phyloP scores from a whole-genome alignment of 176 grass and related monocot genomes.

The Ensete ventricosum region DNA sequence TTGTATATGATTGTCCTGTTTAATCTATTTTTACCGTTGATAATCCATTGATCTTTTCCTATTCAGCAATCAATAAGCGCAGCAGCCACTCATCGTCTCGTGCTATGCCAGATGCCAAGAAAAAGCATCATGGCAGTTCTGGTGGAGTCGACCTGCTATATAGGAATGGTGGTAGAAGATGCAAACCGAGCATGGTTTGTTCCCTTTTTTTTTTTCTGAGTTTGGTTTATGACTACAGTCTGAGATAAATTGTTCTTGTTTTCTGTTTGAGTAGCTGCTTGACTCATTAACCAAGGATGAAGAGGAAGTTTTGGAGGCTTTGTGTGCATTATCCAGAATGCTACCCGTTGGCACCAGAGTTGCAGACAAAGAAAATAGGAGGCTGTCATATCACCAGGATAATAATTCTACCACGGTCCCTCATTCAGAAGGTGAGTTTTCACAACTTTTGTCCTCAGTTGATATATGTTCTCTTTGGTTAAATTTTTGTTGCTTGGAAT shows the following conservation, averaged over 20 bases:
- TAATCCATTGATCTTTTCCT: neutral
- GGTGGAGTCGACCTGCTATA: slow-evolving; percentile 10
- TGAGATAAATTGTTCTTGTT: slow-evolving; percentile 9
- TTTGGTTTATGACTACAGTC: neutral
- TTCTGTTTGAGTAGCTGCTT: slow-evolving; percentile 22
- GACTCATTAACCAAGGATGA: slow-evolving; percentile 37
- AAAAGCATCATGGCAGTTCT: slow-evolving; percentile 33
- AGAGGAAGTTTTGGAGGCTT: slow-evolving; percentile 37
- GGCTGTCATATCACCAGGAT: slow-evolving; percentile 11
- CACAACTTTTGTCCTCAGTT: neutral
- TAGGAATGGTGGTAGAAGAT: slow-evolving; percentile 10
- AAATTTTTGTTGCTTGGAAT: neutral
- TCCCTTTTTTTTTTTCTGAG: neutral
- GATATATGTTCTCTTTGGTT: neutral
- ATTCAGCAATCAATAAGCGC: slow-evolving; percentile 52
- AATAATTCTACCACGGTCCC: slow-evolving; percentile 28
- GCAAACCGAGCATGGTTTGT: slow-evolving; percentile 10
- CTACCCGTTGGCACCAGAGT: neutral
- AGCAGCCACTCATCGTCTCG: slow-evolving; percentile 14
- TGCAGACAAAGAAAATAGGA: neutral
- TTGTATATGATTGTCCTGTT: neutral
- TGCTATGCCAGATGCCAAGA: slow-evolving; percentile 29
- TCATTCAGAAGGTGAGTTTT: slow-evolving; percentile 34
- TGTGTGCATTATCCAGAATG: slow-evolving; percentile 31
- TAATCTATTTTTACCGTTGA: slow-evolving; percentile 1